Evolutionary conservation across 2,329 filamentous ascomycete genomes (phyloP).

Genomic region (Alternaria novae-zelandiae): DNA sequence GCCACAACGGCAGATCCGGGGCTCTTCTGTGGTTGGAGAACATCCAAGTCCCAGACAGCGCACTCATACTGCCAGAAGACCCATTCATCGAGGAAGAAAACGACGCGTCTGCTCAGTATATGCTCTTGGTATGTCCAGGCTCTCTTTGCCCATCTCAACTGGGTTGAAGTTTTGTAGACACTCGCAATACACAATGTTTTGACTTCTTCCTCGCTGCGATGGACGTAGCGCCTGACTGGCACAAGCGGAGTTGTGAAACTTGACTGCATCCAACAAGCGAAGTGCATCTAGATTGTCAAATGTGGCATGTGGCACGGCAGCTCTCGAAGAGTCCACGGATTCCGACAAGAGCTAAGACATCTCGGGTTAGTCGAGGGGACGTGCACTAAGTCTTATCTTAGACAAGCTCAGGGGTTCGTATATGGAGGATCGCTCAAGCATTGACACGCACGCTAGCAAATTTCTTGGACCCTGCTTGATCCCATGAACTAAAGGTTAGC

Average conservation of each 20-base stretch:
- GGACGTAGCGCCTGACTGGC: neutral
- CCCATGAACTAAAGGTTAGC: conserved; percentile 20
- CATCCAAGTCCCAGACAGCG: neutral
- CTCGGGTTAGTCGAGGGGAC: conserved; percentile 13
- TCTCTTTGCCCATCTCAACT: neutral
- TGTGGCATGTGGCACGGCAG: conserved; percentile 14
- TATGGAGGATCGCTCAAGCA: conserved; percentile 17
- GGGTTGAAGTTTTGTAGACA: neutral
- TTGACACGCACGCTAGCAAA: conserved; percentile 26
- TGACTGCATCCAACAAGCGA: conserved; percentile 2
- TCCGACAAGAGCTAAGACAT: conserved; percentile 13
- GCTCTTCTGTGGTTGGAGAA: neutral
- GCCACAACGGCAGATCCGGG: neutral
- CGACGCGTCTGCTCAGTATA: neutral
- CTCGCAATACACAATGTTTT: neutral
- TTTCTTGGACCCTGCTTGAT: conserved; percentile 24
- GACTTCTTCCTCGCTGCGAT: neutral
- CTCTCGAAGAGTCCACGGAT: neutral
- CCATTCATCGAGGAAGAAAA: neutral
- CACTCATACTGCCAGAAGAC: neutral
- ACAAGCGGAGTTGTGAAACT: neutral
- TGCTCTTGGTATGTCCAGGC: neutral
- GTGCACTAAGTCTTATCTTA: conserved; percentile 25
- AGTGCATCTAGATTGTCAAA: conserved; percentile 14
- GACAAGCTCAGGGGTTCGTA: conserved; percentile 23